These are phyloP conservation scores for Fusarium napiforme DNA, from an alignment of 2,329 filamentous ascomycete species.

Conservation along the genomic window DNA sequence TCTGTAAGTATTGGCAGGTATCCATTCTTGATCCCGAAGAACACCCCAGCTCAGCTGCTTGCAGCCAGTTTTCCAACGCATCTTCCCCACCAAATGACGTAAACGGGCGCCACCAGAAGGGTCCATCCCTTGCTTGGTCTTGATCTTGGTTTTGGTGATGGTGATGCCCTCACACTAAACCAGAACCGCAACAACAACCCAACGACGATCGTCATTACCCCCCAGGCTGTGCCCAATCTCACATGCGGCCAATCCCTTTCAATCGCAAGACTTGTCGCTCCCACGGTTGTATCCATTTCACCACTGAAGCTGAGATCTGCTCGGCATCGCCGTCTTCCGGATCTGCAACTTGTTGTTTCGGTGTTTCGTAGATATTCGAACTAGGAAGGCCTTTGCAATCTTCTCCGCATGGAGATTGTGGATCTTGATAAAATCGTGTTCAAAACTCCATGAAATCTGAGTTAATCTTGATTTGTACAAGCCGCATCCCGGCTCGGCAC, in stretches of 20 bases:
- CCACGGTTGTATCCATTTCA: conserved; percentile 5
- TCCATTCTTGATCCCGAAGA: not conserved
- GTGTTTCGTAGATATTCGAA: conserved; percentile 8
- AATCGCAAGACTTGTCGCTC: not conserved
- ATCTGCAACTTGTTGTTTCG: conserved; percentile 30
- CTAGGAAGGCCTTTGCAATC: not conserved
- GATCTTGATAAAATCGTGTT: conserved; percentile 3
- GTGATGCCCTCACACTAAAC: conserved; percentile 35
- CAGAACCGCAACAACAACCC: conserved; percentile 20
- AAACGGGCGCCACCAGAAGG: conserved; percentile 24
- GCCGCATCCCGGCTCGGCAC: conserved; percentile 18
- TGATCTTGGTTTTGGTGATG: conserved; percentile 22
- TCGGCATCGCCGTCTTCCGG: conserved; percentile 35
- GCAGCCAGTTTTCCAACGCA: conserved; percentile 27
- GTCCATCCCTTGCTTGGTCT: conserved; percentile 9
- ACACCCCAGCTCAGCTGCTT: conserved; percentile 12
- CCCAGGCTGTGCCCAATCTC: conserved; percentile 16
- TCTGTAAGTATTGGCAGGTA: conserved; percentile 2
- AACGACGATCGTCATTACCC: conserved; percentile 32
- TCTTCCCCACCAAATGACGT: conserved; percentile 37
- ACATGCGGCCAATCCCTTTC: conserved; percentile 6
- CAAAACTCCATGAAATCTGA: not conserved
- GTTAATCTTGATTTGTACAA: conserved; percentile 11
- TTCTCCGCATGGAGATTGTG: conserved; percentile 23
- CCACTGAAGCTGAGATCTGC: conserved; percentile 22